Base-by-base conservation (phyloP, 192 early-diverging fungal species). In the Glomus cerebriforme region DNA sequence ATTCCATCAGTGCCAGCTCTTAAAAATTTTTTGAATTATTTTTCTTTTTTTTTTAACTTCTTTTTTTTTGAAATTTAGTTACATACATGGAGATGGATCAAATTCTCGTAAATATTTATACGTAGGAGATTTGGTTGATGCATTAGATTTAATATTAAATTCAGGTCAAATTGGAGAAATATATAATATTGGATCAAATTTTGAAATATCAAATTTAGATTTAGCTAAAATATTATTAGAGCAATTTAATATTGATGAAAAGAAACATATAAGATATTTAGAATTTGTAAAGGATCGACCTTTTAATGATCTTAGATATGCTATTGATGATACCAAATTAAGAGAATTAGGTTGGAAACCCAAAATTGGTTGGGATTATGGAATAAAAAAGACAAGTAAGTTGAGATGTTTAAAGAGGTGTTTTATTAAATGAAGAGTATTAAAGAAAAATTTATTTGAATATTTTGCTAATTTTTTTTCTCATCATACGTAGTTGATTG, bases 281-380 rank as follows among this genome's bases (percentile, higher is more conserved):
- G 92, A 89, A 47, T 92, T 90, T 83, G 92, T 93, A 3, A 84
- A 90, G 71, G 94, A 95, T 82, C 82, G 94, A 35, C 88, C 90
- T 0, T 94, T 93, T 81, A 95, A 95, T 72, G 94, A 95, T 80
- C 83, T 60, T 64, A 85, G 92, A 15, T 95, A 95, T 75, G 91
- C 92, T 19, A 91, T 95, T 9, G 92, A 93, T 81, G 88, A 85
- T 59, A 78, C 82, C 9, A 94, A 93, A 82, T 73, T 95, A n/a
- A 80, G 86, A n/a, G 72, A 63, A 39, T 82, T 95, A 0, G 93
- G 93, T 24, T 95, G 94, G 94, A 49, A 75, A 27, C 92, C 92
- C 12, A 74, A 77, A 32, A 87, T 91, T 47, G 27, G 47, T 1
- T 95, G 92, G 72, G 85, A 89, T 37, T 86, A 86, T 8, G 94